Conservation (phyloP, 208 protist genomes). For the Wallacemonas collosoma region DNA sequence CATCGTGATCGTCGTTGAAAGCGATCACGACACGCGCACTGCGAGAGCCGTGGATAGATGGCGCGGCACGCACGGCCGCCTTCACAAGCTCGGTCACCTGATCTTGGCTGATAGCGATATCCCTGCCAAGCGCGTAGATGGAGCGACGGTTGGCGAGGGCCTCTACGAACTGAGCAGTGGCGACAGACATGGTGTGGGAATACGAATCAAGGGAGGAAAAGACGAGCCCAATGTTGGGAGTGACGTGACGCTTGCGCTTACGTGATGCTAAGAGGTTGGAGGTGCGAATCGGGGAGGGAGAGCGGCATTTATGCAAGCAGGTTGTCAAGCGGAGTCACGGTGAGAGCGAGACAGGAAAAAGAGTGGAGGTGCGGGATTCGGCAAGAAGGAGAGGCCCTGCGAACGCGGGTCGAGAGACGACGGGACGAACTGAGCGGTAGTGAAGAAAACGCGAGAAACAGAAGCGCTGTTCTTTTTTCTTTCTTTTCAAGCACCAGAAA, state of each 20-base stretch:
- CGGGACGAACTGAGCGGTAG: too few species aligned
- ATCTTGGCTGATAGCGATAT: conserved; percentile 21
- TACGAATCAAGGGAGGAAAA: not conserved
- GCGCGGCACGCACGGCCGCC: conserved; percentile 18
- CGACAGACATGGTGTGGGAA: conserved; percentile 1
- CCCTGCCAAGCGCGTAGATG: conserved; percentile 25
- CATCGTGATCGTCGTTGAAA: conserved; percentile 28
- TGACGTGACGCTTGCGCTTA: not conserved
- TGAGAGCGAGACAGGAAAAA: too few species aligned
- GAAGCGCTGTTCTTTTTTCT: too few species aligned
- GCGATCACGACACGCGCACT: conserved; percentile 28
- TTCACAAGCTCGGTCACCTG: conserved; percentile 28
- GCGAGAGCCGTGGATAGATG: conserved; percentile 19
- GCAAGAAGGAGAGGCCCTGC: too few species aligned
- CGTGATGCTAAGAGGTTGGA: not conserved
- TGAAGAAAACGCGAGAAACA: too few species aligned
- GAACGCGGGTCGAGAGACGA: too few species aligned
- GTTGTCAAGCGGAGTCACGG: too few species aligned
- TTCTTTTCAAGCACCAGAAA: too few species aligned
- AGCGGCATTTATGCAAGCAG: too few species aligned
- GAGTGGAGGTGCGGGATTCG: too few species aligned
- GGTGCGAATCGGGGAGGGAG: not conserved
- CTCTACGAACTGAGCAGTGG: conserved; percentile 10
- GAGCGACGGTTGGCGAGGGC: conserved; percentile 27
- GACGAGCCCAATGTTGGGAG: not conserved